Conservation (phyloP, 1,284 basidiomycete genomes). For the Ceratobasidium sp. region DNA sequence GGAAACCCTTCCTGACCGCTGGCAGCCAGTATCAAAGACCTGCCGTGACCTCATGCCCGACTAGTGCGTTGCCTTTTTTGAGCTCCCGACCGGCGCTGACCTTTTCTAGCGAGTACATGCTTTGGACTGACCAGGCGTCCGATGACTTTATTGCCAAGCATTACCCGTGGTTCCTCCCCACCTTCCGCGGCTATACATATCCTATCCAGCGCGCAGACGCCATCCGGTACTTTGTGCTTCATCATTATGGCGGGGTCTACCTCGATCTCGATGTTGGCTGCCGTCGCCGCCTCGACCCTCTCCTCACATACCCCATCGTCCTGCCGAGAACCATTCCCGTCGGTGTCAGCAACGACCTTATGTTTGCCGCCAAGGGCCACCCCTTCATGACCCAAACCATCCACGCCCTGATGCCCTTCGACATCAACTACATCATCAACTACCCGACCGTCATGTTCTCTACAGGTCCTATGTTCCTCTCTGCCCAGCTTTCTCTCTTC, state of each 20-base stretch:
- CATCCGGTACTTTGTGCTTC: slow-evolving; percentile 97
- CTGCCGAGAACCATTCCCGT: slow-evolving; percentile 96
- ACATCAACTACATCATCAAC: slow-evolving; percentile 92
- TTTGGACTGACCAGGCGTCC: slow-evolving; percentile 95
- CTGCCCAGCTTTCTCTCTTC: slow-evolving; percentile 86
- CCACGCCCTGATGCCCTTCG: slow-evolving; percentile 90
- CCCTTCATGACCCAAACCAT: slow-evolving; percentile 95
- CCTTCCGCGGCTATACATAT: slow-evolving; percentile 93
- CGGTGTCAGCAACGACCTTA: slow-evolving; percentile 97
- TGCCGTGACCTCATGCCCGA: slow-evolving; percentile 92
- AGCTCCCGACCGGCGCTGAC: slow-evolving; percentile 37
- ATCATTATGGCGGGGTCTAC: slow-evolving; percentile 96
- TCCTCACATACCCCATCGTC: slow-evolving; percentile 89
- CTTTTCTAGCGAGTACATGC: slow-evolving; percentile 83
- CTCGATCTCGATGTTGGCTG: slow-evolving; percentile 98
- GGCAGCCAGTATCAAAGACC: slow-evolving; percentile 81
- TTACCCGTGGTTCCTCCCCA: slow-evolving; percentile 93
- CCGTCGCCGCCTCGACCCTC: slow-evolving; percentile 85
- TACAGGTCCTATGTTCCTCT: slow-evolving; percentile 95
- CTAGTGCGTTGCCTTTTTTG: slow-evolving; percentile 73
- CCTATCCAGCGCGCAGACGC: slow-evolving; percentile 96
- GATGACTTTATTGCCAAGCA: slow-evolving; percentile 88
- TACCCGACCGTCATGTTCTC: slow-evolving; percentile 99
- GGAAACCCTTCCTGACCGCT: slow-evolving; percentile 83
- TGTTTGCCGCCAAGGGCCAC: slow-evolving; percentile 87